Base-by-base conservation (phyloP, 805 yeast species). In the Suhomyces sp. region DNA sequence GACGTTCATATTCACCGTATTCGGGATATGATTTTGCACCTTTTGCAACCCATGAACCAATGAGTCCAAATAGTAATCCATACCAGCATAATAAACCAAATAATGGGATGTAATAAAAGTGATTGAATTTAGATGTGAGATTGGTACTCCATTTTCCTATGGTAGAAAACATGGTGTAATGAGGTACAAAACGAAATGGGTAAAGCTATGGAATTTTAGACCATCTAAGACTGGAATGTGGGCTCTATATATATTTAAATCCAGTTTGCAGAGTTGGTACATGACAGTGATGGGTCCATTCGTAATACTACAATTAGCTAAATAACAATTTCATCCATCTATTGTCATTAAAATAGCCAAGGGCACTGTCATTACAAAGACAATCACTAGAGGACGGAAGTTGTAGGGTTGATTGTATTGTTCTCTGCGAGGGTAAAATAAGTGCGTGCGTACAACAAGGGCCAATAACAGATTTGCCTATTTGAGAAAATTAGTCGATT, bases 41-140 rank as follows among this genome's bases (percentile, higher is more conserved):
- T 13, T 53, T 50, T 4, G 57, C 58, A 8, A 59, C 55, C 64
- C 65, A 64, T 31, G 53, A 48, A 2, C 65, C 66, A 21, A 60
- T 39, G 24, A 64, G 55, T 6, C 60, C 60, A 39, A 64, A 59
- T 27, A 60, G 53, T 49, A 64, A 53, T 7, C 54, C 51, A 43
- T 62, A 62, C 68, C 68, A 64, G 44, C 66, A 62, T 3, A 62
- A 46, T 17, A 62, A 58, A 1, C 68, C 68, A 44, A 62, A 64
- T 35, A 62, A 52, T 6, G 68, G 68, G 27, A 64, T 57, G 41
- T 54, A 58, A 47, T 62, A 63, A 50, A 63, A 64, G 41, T 63
- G 68, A 50, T 64, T 62, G 53, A 64, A 64, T 22, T 53, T 59
- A 37, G 63, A 57, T 0, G 65, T 63, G 15, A 60, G 29, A 21